A percentile compares a stretch with the other conserved stretches of the same genome.
These are phyloP conservation scores for Globisporangium paroecandrum DNA, from an alignment of 352 stramenopile species.

Conservation along the genomic window DNA sequence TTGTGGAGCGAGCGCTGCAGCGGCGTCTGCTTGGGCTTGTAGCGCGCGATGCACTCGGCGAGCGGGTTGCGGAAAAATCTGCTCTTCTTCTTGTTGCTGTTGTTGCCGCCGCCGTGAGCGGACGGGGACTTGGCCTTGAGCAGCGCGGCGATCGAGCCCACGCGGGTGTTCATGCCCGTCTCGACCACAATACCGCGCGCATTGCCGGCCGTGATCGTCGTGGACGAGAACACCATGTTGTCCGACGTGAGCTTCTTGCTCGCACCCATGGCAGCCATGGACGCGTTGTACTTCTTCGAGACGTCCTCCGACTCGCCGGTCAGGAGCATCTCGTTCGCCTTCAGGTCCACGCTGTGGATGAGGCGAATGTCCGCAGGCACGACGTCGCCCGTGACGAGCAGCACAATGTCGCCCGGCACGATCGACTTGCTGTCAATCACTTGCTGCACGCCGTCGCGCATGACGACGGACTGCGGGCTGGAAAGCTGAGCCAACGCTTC, in stretches of 20 bases:
- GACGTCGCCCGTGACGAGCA: conserved; percentile 90
- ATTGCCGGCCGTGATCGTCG: conserved; percentile 73
- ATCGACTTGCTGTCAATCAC: conserved; percentile 66
- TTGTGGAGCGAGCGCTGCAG: conserved; percentile 93
- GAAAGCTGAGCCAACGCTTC: conserved; percentile 58
- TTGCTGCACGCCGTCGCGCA: conserved; percentile 58
- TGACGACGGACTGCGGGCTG: conserved; percentile 58
- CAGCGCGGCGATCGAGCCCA: conserved; percentile 63
- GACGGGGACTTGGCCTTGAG: conserved; percentile 41
- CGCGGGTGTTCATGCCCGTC: conserved; percentile 69
- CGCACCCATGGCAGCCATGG: conserved; percentile 22
- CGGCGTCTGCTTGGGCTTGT: conserved; percentile 81
- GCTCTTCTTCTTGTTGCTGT: conserved; percentile 26
- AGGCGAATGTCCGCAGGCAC: conserved; percentile 91
- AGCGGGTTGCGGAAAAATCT: conserved; percentile 40
- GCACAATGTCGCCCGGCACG: conserved; percentile 83
- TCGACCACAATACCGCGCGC: conserved; percentile 66
- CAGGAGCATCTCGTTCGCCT: conserved; percentile 93
- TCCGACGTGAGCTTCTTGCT: conserved; percentile 52
- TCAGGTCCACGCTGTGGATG: conserved; percentile 78
- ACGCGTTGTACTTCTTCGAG: conserved; percentile 56
- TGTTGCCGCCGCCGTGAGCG: background rate
- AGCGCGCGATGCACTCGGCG: conserved; percentile 47
- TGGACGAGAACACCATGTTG: conserved; percentile 95
- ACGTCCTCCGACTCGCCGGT: conserved; percentile 91